A percentile compares a stretch with the other conserved stretches of the same genome.
phyloP scores from a whole-genome alignment of 225 moss, liverwort and hornwort genomes.

The Takakia lepidozioides region DNA sequence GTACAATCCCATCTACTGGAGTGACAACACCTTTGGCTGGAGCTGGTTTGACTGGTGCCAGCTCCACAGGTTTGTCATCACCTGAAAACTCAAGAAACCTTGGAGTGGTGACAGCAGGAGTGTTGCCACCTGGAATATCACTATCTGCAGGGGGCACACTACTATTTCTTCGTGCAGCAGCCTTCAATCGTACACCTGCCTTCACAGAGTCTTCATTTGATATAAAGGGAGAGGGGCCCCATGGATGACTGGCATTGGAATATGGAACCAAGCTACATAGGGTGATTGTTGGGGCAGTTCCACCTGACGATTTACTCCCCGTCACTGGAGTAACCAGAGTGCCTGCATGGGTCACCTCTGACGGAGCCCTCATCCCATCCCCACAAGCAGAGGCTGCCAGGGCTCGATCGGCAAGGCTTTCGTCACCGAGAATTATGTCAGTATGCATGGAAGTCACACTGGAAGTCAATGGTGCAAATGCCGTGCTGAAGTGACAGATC shows the following conservation, averaged over 20 bases:
- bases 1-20: no score
- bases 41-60: no score
- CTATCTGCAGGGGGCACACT: background rate
- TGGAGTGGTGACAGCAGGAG: slow-evolving; percentile 7
- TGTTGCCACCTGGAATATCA: slow-evolving; percentile 1
- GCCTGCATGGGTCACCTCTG: background rate
- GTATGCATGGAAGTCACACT: slow-evolving; percentile 1
- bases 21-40: no score
- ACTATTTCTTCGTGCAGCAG: no score
- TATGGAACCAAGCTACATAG: background rate
- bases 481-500: slow-evolving; percentile 36
- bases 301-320: slow-evolving; percentile 8
- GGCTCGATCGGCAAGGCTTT: background rate
- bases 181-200: slow-evolving; percentile 5
- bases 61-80: no score
- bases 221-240: background rate
- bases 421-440: slow-evolving; percentile 4
- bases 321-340: slow-evolving; percentile 11
- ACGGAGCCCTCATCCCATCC: slow-evolving; percentile 4
- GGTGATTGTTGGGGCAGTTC: slow-evolving; percentile 6
- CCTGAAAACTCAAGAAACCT: slow-evolving; percentile 20
- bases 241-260: slow-evolving; percentile 5
- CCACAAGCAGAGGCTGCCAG: background rate
- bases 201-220: background rate
- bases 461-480: slow-evolving; percentile 5